phyloP scores from a whole-genome alignment of 1,139 yeast species.

The Ogataea hybrid region DNA sequence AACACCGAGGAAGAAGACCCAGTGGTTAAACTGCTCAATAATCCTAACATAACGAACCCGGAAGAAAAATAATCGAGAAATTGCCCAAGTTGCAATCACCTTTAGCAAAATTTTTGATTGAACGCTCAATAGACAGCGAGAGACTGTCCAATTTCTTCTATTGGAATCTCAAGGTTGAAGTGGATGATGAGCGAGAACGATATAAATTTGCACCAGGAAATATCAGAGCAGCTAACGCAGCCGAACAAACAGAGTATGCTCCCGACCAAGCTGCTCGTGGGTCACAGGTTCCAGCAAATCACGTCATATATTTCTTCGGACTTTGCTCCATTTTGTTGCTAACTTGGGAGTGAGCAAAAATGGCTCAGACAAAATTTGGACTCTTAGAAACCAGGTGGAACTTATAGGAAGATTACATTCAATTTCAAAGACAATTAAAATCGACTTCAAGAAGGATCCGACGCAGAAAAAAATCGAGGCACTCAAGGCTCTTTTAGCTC shows the following conservation, averaged over 20 bases:
- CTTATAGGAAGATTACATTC: constrained; percentile 29
- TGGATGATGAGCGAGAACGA: constrained; percentile 54
- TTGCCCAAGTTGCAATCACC: constrained; percentile 45
- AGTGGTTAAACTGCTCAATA: constrained; percentile 28
- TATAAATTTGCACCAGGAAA: background rate
- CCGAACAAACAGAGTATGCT: constrained; percentile 16
- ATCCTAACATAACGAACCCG: constrained; percentile 23
- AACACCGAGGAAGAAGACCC: constrained; percentile 35
- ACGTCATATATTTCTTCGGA: constrained; percentile 27
- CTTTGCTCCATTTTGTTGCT: constrained; percentile 29
- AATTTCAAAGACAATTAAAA: constrained; percentile 30
- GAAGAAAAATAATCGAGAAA: constrained; percentile 12
- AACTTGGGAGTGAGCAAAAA: constrained; percentile 22
- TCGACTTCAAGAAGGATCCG: constrained; percentile 43
- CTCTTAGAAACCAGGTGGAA: constrained; percentile 31
- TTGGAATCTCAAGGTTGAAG: constrained; percentile 90
- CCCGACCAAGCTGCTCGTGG: constrained; percentile 12
- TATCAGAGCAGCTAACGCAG: background rate
- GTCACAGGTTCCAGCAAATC: background rate
- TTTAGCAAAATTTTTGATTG: constrained; percentile 74
- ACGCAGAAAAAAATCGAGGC: constrained; percentile 57
- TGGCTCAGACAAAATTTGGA: constrained; percentile 26
- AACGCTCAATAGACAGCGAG: constrained; percentile 64
- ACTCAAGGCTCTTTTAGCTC: constrained; percentile 35
- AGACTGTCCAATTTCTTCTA: constrained; percentile 78